Evolutionary conservation across 768 basidiomycete species (phyloP).

Genomic region (Filobasidium wieringae): DNA sequence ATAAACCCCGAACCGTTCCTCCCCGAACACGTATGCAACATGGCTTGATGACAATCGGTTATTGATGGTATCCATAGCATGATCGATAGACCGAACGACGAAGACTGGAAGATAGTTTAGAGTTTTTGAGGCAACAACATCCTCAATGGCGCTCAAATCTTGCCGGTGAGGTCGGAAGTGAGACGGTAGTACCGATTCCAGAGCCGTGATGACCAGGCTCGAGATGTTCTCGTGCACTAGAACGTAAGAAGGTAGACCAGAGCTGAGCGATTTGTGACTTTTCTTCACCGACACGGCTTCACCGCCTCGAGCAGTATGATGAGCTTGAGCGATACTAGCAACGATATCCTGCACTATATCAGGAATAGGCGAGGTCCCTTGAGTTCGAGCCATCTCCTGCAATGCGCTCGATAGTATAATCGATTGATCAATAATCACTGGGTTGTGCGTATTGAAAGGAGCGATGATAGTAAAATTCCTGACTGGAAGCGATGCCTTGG

Average conservation of each 20-base stretch:
- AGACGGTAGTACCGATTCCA: neutral
- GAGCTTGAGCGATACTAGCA: neutral
- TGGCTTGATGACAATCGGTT: neutral
- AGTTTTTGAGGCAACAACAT: neutral
- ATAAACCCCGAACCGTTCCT: conserved; percentile 6
- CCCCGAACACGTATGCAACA: conserved; percentile 7
- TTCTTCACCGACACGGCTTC: neutral
- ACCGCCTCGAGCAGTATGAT: neutral
- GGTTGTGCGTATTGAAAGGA: neutral
- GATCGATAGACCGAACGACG: conserved; percentile 3
- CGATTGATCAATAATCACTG: conserved; percentile 10
- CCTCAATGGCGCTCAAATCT: neutral
- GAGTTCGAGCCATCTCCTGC: neutral
- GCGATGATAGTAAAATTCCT: neutral
- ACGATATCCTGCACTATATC: neutral
- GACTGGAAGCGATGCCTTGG: neutral
- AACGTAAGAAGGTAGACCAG: conserved; percentile 1
- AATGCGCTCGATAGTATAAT: too few species aligned
- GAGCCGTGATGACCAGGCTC: neutral
- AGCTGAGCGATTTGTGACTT: too few species aligned
- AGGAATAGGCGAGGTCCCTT: neutral
- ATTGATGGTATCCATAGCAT: conserved; percentile 6
- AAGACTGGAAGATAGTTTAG: conserved; percentile 11
- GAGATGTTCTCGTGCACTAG: conserved; percentile 11
- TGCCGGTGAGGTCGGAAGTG: neutral